Conservation (phyloP, 2,329 filamentous ascomycete species). For the Metarhizium sp. region DNA sequence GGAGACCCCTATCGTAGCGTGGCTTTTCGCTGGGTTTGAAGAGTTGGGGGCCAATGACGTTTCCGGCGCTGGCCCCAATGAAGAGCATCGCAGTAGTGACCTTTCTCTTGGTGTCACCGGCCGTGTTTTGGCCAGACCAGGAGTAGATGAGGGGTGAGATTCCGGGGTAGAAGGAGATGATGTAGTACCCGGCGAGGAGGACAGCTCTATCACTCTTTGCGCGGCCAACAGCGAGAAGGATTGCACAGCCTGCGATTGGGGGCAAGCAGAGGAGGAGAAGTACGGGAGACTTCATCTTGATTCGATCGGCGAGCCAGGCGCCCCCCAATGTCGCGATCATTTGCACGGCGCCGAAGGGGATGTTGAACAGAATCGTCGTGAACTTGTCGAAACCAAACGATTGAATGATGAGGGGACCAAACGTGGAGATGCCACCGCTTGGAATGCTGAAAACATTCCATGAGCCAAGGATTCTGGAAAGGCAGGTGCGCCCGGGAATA, state of each 20-base stretch:
- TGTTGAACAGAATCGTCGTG: constrained; percentile 49
- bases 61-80: constrained; percentile 51
- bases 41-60: constrained; percentile 55
- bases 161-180: constrained; percentile 50
- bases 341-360: constrained; percentile 51
- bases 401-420: constrained; percentile 48
- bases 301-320: constrained; percentile 43
- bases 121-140: constrained; percentile 50
- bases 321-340: constrained; percentile 49
- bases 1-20: constrained; percentile 45
- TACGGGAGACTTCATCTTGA: constrained; percentile 46
- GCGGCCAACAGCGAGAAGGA: constrained; percentile 41
- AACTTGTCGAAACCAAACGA: constrained; percentile 48
- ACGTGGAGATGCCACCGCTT: constrained; percentile 48
- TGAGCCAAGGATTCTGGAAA: background rate
- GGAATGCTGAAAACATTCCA: constrained; percentile 26
- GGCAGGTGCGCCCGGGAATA: rapidly evolving
- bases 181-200: constrained; percentile 47
- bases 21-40: constrained; percentile 50
- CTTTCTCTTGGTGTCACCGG: constrained; percentile 59
- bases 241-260: constrained; percentile 45
- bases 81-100: constrained; percentile 52
- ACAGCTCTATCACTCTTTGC: constrained; percentile 33
- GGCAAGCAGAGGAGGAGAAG: constrained; percentile 44
- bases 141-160: constrained; percentile 47